Evolutionary conservation across 495 filamentous ascomycete species (phyloP).

Genomic region (Thozetella sp.): DNA sequence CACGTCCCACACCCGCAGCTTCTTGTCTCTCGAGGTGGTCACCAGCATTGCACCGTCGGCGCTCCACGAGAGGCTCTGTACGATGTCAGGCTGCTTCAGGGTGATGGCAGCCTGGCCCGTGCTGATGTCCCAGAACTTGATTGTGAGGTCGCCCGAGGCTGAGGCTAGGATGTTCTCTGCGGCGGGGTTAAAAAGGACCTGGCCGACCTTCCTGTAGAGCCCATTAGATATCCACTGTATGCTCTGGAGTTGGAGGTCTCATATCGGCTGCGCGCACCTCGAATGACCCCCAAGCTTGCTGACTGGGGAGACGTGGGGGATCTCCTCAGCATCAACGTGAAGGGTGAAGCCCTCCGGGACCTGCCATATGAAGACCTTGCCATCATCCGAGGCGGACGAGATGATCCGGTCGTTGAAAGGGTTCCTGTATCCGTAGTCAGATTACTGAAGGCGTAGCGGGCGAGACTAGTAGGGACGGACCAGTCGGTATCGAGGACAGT

Average conservation of each 20-base stretch:
- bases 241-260: neutral
- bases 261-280: conserved; percentile 31
- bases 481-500: conserved; percentile 98
- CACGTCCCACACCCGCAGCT: conserved; percentile 94
- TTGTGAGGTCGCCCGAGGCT: conserved; percentile 89
- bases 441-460: conserved; percentile 8
- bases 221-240: conserved; percentile 7
- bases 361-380: conserved; percentile 94
- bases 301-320: conserved; percentile 77
- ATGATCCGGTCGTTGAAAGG: conserved; percentile 94
- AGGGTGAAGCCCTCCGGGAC: conserved; percentile 89
- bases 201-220: conserved; percentile 81
- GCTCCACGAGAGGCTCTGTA: conserved; percentile 95
- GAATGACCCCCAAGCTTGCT: conserved; percentile 78
- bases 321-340: conserved; percentile 79
- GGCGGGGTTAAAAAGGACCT: conserved; percentile 96
- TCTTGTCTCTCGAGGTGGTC: conserved; percentile 97
- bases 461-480: conserved; percentile 40
- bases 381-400: conserved; percentile 94
- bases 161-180: conserved; percentile 96
- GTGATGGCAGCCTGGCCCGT: conserved; percentile 71
- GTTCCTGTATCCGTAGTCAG: conserved; percentile 62
- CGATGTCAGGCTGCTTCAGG: conserved; percentile 84
- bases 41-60: conserved; percentile 86
- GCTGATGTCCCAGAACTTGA: conserved; percentile 95